These are phyloP conservation scores for Adansonia digitata DNA, from an alignment of 345 rosid species.

Conservation along the genomic window DNA sequence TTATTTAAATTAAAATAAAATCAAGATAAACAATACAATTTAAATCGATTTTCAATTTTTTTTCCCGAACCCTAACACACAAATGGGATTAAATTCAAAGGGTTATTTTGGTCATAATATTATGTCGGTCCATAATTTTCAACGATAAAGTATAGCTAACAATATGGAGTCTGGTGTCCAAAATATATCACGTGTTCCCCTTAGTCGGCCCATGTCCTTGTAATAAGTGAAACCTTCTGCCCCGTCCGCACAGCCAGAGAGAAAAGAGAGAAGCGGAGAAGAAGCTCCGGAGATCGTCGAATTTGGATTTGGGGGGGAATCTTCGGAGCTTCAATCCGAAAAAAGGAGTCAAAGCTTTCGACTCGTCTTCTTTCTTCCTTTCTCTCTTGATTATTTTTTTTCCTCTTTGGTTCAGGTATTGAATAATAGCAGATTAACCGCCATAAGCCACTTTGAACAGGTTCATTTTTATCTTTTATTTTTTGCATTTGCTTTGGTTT, in stretches of 20 bases:
- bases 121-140: background rate
- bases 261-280: background rate
- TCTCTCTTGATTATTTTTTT: background rate
- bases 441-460: background rate
- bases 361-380: background rate
- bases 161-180: background rate
- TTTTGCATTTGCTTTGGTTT: background rate
- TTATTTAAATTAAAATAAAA: too few relatives aligned
- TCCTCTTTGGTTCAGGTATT: background rate
- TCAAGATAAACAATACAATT: too few relatives aligned
- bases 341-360: background rate
- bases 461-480: background rate
- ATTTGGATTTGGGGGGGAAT: background rate
- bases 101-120: too few relatives aligned
- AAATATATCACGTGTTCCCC: background rate
- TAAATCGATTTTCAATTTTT: too few relatives aligned
- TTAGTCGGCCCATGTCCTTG: background rate
- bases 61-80: too few relatives aligned
- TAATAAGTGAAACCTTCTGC: background rate
- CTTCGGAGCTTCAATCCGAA: constrained; percentile 15
- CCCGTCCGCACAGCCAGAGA: background rate
- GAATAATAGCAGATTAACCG: background rate
- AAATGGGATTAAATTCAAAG: background rate
- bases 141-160: background rate
- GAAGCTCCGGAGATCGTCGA: constrained; percentile 17